Conservation (phyloP, 2,329 filamentous ascomycete genomes). For the Fusarium goolgardi region DNA sequence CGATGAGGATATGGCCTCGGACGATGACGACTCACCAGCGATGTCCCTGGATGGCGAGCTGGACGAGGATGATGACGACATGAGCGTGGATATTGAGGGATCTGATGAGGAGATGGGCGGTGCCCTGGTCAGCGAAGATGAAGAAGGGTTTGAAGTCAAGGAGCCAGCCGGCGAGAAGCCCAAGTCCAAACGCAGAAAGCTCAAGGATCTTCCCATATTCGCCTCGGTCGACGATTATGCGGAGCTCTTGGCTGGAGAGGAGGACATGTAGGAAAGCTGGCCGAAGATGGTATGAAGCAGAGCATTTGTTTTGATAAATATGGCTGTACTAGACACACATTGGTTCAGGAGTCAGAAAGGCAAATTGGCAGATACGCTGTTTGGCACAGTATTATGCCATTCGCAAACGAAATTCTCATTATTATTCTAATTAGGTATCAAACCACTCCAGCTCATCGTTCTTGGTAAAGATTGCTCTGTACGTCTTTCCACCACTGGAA, state of each 20-base stretch:
- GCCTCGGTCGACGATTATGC: slow-evolving; percentile 95
- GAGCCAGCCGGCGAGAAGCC: slow-evolving; percentile 65
- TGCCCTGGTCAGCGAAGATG: slow-evolving; percentile 55
- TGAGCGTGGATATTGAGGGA: slow-evolving; percentile 53
- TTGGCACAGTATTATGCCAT: slow-evolving; percentile 8
- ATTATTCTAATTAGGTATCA: slow-evolving; percentile 52
- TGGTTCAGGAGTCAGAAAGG: slow-evolving; percentile 36
- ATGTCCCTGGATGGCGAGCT: slow-evolving; percentile 58
- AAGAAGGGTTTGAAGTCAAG: slow-evolving; percentile 68
- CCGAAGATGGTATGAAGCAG: slow-evolving; percentile 17
- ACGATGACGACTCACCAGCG: slow-evolving; percentile 58
- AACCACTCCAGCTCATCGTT: slow-evolving; percentile 85
- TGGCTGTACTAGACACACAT: slow-evolving; percentile 26
- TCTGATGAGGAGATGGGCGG: slow-evolving; percentile 59
- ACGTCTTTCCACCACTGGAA: slow-evolving; percentile 87
- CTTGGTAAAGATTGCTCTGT: slow-evolving; percentile 90
- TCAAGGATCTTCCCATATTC: slow-evolving; percentile 92
- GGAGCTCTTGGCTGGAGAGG: slow-evolving; percentile 80
- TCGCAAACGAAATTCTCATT: slow-evolving; percentile 28
- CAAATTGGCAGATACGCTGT: slow-evolving; percentile 18
- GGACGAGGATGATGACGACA: slow-evolving; percentile 60
- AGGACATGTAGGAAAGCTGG: slow-evolving; percentile 56
- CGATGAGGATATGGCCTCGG: slow-evolving; percentile 62
- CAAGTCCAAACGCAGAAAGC: slow-evolving; percentile 77
- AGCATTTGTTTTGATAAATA: slow-evolving; percentile 31